Evolutionary conservation across 2,329 filamentous ascomycete genomes (phyloP).

Genomic region (Alternaria sp.): DNA sequence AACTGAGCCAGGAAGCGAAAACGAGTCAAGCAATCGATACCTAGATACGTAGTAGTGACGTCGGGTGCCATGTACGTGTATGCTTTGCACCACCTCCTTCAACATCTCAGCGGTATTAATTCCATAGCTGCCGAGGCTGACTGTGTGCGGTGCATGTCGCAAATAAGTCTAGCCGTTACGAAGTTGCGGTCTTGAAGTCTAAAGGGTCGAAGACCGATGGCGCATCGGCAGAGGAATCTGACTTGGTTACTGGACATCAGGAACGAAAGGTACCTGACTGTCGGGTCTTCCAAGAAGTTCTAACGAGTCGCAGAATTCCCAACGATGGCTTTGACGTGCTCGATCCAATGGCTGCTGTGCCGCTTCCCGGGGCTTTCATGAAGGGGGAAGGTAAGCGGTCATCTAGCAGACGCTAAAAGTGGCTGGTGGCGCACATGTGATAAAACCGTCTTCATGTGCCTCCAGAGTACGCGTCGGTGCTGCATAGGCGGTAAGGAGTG

Average conservation of each 20-base stretch:
- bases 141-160: neutral
- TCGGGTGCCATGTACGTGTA: neutral
- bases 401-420: neutral
- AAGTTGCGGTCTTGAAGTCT: neutral
- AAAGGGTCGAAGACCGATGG: neutral
- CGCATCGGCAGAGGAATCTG: conserved; percentile 7
- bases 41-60: neutral
- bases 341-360: neutral
- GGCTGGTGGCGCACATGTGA: neutral
- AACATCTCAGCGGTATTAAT: neutral
- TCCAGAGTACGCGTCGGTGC: neutral
- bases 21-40: neutral
- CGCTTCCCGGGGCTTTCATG: neutral
- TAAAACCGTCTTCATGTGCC: neutral
- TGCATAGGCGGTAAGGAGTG: neutral
- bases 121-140: neutral
- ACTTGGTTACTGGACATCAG: conserved; percentile 6
- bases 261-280: neutral
- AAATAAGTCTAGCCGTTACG: neutral
- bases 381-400: neutral
- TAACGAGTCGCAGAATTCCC: conserved; percentile 6
- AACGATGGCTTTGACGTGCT: neutral
- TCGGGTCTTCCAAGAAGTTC: conserved; percentile 1
- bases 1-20: neutral
- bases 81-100: neutral